These are phyloP conservation scores for Fraxinus quadrangulata DNA, from an alignment of 257 asterid genomes.

Conservation along the genomic window DNA sequence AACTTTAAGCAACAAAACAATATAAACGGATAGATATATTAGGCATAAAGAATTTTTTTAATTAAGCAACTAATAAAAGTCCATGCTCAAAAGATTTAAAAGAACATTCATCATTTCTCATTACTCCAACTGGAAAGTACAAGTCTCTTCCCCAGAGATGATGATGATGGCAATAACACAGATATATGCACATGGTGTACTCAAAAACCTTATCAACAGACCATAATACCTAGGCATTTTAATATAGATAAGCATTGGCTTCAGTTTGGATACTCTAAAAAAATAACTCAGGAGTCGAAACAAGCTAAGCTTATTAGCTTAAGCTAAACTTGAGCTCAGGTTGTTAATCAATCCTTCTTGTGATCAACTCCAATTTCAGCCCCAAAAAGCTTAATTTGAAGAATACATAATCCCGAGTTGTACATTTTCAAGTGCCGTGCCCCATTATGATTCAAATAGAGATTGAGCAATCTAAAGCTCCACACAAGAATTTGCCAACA, in stretches of 20 bases:
- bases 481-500: background rate
- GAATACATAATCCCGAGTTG: background rate
- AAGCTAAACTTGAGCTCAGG: background rate
- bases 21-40: background rate
- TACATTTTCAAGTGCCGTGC: background rate
- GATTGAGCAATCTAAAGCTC: background rate
- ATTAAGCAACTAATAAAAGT: background rate
- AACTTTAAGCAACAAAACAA: background rate
- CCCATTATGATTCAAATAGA: constrained; percentile 10
- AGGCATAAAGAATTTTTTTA: background rate
- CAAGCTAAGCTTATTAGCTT: background rate
- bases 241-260: background rate
- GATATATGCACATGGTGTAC: background rate
- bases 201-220: background rate
- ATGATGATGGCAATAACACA: background rate
- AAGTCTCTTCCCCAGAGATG: background rate
- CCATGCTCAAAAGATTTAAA: background rate
- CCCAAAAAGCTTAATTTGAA: background rate
- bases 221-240: background rate
- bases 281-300: background rate
- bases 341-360: background rate
- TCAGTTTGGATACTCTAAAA: background rate
- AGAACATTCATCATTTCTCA: background rate
- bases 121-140: background rate
- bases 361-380: background rate